A percentile compares a stretch with the other conserved stretches of the same genome.
Conservation (phyloP, 2,329 filamentous ascomycete genomes). For the Xylaria multiplex region DNA sequence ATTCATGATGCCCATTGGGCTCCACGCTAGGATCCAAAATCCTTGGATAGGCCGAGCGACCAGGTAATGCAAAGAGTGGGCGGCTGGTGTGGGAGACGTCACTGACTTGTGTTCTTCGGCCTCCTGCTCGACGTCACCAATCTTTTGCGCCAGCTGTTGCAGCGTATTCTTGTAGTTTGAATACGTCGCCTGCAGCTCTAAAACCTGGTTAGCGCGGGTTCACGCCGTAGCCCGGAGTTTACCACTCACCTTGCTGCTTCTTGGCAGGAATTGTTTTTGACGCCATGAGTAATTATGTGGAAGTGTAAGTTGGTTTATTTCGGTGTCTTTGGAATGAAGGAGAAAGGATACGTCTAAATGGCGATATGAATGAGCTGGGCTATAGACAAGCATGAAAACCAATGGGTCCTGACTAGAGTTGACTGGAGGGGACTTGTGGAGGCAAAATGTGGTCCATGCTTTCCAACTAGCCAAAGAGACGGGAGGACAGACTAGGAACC, state of each 20-base stretch:
- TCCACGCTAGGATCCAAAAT: slow-evolving; percentile 38
- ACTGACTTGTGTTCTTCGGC: slow-evolving; percentile 97
- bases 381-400: slow-evolving; percentile 17
- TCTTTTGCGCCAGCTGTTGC: slow-evolving; percentile 93
- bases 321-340: slow-evolving; percentile 10
- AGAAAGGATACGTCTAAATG: slow-evolving; percentile 7
- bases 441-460: slow-evolving; percentile 44
- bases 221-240: background rate
- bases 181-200: slow-evolving; percentile 84
- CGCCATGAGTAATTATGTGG: slow-evolving; percentile 54
- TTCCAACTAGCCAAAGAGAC: slow-evolving; percentile 25
- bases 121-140: slow-evolving; percentile 97
- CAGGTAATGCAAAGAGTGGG: slow-evolving; percentile 35
- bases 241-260: slow-evolving; percentile 75
- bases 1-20: slow-evolving; percentile 40
- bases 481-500: slow-evolving; percentile 5
- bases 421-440: slow-evolving; percentile 44
- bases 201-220: slow-evolving; percentile 37
- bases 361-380: slow-evolving; percentile 24
- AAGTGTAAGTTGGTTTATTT: background rate
- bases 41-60: slow-evolving; percentile 28
- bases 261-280: slow-evolving; percentile 66
- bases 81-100: slow-evolving; percentile 26
- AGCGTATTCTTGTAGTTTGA: slow-evolving; percentile 80
- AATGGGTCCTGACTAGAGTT: slow-evolving; percentile 15